These are phyloP conservation scores for Lepiota brunneoincarnata DNA, from an alignment of 768 basidiomycete species.

Conservation along the genomic window DNA sequence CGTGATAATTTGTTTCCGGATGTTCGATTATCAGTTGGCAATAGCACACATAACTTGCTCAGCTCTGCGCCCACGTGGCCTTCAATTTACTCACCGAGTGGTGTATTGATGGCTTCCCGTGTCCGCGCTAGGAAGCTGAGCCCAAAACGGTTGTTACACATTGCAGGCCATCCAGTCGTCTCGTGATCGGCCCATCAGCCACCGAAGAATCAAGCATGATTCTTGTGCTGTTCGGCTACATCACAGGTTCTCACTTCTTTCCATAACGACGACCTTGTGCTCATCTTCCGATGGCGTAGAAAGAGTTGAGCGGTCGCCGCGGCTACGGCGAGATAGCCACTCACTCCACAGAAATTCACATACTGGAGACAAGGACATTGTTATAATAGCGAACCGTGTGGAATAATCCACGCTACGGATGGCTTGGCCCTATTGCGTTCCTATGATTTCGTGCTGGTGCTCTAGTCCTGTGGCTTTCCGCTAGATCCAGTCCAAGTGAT, in stretches of 20 bases:
- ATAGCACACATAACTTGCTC: too few species aligned
- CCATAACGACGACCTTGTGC: slow-evolving; percentile 1
- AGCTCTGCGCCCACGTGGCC: too few species aligned
- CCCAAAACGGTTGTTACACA: neutral
- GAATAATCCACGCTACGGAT: neutral
- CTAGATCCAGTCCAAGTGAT: neutral
- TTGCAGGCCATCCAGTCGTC: neutral
- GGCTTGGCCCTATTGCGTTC: neutral
- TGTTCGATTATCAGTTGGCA: too few species aligned
- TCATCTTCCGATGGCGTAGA: neutral
- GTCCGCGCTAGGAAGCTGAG: neutral
- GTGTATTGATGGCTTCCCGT: neutral
- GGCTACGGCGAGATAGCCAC: neutral
- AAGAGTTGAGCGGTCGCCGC: neutral
- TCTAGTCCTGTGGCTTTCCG: neutral
- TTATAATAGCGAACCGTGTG: neutral
- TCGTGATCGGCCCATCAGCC: neutral
- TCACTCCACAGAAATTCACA: slow-evolving; percentile 3
- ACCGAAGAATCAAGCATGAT: neutral
- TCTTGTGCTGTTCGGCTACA: neutral
- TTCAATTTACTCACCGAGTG: too few species aligned
- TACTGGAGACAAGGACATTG: neutral
- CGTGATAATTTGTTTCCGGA: too few species aligned
- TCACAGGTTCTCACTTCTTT: neutral
- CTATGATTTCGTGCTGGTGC: neutral